phyloP scores from a whole-genome alignment of 1,284 basidiomycete species.

The Ganoderma multipileum region DNA sequence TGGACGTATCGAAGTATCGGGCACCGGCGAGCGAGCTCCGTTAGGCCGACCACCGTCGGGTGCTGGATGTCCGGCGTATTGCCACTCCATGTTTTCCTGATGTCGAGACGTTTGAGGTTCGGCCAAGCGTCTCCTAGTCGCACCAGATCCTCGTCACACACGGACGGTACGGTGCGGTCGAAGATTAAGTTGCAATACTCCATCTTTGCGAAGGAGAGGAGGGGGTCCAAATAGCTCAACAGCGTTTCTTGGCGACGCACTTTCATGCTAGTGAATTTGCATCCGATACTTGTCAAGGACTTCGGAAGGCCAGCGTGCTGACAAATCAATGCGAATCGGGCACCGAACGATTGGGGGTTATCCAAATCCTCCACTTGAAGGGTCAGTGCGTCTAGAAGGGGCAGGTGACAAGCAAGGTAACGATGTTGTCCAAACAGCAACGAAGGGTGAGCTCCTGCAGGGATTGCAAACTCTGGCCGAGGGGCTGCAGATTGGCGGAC shows the following conservation, averaged over 20 bases:
- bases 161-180: background rate
- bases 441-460: background rate
- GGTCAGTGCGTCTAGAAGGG: background rate
- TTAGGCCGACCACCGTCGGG: background rate
- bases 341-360: background rate
- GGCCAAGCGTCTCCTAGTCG: background rate
- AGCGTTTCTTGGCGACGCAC: background rate
- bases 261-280: background rate
- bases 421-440: background rate
- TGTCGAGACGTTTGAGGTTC: background rate
- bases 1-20: background rate
- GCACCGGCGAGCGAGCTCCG: background rate
- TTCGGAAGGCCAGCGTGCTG: background rate
- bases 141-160: background rate
- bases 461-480: background rate
- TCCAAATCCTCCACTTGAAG: background rate
- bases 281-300: background rate
- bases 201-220: background rate
- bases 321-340: background rate
- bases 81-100: background rate
- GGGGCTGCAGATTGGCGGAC: background rate
- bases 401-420: background rate
- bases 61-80: background rate
- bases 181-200: background rate
- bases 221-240: background rate